A percentile compares a stretch with the other conserved stretches of the same genome.
Evolutionary conservation across 2,329 filamentous ascomycete species (phyloP).

Genomic region (Arthrinium puccinioides): DNA sequence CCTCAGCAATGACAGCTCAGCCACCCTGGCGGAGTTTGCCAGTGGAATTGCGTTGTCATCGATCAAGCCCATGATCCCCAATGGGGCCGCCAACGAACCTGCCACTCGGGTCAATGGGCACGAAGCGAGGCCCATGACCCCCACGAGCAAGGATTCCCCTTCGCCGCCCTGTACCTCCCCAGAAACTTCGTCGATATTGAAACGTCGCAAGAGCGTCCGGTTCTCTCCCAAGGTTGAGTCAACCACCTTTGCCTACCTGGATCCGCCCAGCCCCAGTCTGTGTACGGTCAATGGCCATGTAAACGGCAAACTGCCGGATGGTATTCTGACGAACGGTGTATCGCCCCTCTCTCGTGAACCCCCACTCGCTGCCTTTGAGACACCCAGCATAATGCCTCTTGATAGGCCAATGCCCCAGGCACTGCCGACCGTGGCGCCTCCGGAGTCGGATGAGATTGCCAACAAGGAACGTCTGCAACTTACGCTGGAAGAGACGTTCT

Average conservation of each 20-base stretch:
- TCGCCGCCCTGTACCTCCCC: constrained; percentile 8
- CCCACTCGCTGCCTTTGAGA: background rate
- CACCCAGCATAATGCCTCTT: background rate
- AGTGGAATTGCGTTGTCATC: too few species aligned
- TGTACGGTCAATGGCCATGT: constrained; percentile 14
- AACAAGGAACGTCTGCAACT: constrained; percentile 83
- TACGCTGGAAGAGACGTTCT: constrained; percentile 85
- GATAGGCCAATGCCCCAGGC: background rate
- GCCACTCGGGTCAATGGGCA: constrained; percentile 6
- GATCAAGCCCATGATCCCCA: background rate
- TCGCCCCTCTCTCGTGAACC: constrained; percentile 7
- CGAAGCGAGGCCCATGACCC: background rate
- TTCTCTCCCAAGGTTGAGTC: constrained; percentile 64
- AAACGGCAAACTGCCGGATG: constrained; percentile 7
- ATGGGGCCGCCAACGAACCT: constrained; percentile 3
- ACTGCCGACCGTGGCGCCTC: constrained; percentile 1
- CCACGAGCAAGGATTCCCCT: background rate
- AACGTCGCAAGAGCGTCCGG: constrained; percentile 57
- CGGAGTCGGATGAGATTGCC: constrained; percentile 17
- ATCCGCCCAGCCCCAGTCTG: constrained; percentile 42
- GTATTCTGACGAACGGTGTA: constrained; percentile 8
- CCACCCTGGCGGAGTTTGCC: background rate
- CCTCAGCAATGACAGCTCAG: background rate
- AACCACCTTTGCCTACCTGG: constrained; percentile 47
- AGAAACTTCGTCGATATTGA: constrained; percentile 15